Conservation (phyloP, 345 rosid genomes). For the Murraya paniculata region DNA sequence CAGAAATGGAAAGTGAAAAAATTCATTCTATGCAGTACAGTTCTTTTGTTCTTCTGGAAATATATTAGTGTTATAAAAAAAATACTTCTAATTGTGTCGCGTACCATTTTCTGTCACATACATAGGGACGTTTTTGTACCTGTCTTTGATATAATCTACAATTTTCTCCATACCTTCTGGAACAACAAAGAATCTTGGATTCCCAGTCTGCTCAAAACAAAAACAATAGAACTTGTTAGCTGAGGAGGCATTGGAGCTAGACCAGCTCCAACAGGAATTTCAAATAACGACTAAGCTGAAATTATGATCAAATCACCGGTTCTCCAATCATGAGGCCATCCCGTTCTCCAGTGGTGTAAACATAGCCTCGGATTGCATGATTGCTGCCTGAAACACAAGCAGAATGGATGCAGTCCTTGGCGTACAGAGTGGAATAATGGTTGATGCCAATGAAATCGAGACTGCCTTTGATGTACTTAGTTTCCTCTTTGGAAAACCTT, state of each 20-base stretch:
- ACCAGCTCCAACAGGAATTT: background rate
- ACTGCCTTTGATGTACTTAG: slow-evolving; percentile 36
- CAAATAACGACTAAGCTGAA: background rate
- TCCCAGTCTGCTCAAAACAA: slow-evolving; percentile 27
- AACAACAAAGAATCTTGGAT: slow-evolving; percentile 33
- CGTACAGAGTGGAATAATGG: slow-evolving; percentile 41
- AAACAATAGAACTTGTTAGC: background rate
- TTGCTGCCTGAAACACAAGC: slow-evolving; percentile 27
- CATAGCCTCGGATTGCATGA: slow-evolving; percentile 36
- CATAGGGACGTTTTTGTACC: slow-evolving; percentile 47
- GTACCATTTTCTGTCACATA: slow-evolving; percentile 45
- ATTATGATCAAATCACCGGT: slow-evolving; percentile 17
- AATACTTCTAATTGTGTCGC: background rate
- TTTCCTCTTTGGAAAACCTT: slow-evolving; percentile 29
- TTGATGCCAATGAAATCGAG: slow-evolving; percentile 46
- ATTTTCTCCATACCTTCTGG: slow-evolving; percentile 48
- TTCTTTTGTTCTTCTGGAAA: background rate
- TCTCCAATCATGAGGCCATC: slow-evolving; percentile 35
- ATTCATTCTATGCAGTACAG: background rate
- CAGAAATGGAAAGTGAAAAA: background rate
- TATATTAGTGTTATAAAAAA: no score
- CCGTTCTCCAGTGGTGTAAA: slow-evolving; percentile 34
- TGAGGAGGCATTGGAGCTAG: background rate
- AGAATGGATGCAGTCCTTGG: slow-evolving; percentile 49
- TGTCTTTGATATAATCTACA: slow-evolving; percentile 27